phyloP scores from a whole-genome alignment of 345 rosid genomes.

The rapeseed (Brassica napus) region DNA sequence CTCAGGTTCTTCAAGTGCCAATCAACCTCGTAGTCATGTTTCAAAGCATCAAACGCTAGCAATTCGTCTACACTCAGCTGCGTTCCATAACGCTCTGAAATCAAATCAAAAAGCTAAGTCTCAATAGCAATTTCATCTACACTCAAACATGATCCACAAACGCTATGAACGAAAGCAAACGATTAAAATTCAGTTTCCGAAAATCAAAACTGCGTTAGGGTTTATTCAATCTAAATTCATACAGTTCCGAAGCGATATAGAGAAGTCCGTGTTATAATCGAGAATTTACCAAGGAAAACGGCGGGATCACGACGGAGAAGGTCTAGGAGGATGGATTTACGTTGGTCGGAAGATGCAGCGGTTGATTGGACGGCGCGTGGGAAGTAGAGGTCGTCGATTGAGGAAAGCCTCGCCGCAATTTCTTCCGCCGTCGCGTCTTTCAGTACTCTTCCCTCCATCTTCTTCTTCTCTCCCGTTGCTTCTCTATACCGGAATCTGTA shows the following conservation, averaged over 20 bases:
- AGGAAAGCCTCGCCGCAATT: conserved; percentile 69
- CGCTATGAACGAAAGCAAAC: conserved; percentile 41
- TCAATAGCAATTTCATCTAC: conserved; percentile 44
- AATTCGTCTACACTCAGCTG: conserved; percentile 65
- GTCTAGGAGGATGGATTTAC: conserved; percentile 79
- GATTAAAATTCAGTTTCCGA: not conserved
- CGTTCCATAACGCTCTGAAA: conserved; percentile 77
- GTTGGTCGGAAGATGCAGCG: conserved; percentile 58
- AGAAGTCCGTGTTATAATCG: not conserved
- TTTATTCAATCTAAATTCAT: not conserved
- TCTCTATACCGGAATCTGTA: not conserved
- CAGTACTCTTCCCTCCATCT: conserved; percentile 30
- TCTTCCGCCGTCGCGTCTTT: conserved; percentile 53
- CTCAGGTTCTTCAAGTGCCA: conserved; percentile 81
- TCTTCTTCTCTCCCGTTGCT: conserved; percentile 1
- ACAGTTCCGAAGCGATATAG: not conserved
- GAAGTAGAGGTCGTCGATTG: conserved; percentile 70
- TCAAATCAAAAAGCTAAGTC: not conserved
- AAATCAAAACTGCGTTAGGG: not conserved
- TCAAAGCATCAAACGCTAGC: conserved; percentile 60
- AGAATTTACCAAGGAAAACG: conserved; percentile 68
- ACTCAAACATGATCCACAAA: conserved; percentile 52
- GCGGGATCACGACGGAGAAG: conserved; percentile 86
- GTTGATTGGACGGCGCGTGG: conserved; percentile 70
- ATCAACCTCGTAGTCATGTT: conserved; percentile 69